phyloP scores from a whole-genome alignment of 202 grass and related monocot species.

The Alloteropsis angusta region DNA sequence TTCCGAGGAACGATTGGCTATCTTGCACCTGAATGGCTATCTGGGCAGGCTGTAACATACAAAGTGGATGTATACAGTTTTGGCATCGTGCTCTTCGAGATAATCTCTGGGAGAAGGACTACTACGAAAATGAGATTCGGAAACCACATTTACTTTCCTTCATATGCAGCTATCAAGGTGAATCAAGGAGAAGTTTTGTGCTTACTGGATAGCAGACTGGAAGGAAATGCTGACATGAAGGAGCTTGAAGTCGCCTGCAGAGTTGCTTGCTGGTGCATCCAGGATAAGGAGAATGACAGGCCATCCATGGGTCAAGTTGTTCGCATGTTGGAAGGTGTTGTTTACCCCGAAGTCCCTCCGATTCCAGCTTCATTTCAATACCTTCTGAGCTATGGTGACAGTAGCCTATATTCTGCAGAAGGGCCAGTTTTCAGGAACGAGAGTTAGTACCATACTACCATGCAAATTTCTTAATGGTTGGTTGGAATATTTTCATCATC shows the following conservation, averaged over 20 bases:
- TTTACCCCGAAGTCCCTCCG: constrained; percentile 28
- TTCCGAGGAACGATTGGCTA: constrained; percentile 49
- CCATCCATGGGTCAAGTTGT: constrained; percentile 45
- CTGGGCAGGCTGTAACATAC: constrained; percentile 35
- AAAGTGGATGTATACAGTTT: constrained; percentile 60
- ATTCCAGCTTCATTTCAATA: constrained; percentile 27
- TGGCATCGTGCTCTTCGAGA: constrained; percentile 55
- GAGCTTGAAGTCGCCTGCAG: constrained; percentile 29
- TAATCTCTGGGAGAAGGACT: constrained; percentile 42
- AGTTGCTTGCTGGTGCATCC: constrained; percentile 66
- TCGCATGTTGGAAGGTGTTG: constrained; percentile 40
- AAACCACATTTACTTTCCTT: constrained; percentile 29
- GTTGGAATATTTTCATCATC: neutral
- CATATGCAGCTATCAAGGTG: constrained; percentile 34
- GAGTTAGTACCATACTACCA: neutral
- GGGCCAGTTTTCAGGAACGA: neutral
- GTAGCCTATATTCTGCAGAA: constrained; percentile 25
- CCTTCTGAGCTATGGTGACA: constrained; percentile 16
- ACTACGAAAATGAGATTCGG: constrained; percentile 4
- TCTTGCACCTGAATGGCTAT: constrained; percentile 61
- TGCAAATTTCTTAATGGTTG: neutral
- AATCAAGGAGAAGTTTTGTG: constrained; percentile 32
- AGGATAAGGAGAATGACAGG: constrained; percentile 37
- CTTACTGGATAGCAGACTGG: constrained; percentile 31
- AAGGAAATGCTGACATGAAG: constrained; percentile 29